Percentiles rank a stretch among this genome's conserved stretches.
Conservation (phyloP, 2,329 filamentous ascomycete species). For the Graphium sp. region DNA sequence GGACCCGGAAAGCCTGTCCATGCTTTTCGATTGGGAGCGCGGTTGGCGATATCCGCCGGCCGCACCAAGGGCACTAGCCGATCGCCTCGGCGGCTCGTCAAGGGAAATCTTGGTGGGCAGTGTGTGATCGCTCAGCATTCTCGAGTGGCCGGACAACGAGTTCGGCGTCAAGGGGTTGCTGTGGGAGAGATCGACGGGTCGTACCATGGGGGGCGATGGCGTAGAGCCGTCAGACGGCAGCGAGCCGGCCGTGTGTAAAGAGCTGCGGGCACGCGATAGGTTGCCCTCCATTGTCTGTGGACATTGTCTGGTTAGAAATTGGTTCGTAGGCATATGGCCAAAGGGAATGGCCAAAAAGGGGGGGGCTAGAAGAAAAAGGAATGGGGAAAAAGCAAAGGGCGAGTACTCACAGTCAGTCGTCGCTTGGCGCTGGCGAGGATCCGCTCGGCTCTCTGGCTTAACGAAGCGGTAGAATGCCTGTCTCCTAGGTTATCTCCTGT, state of each 20-base stretch:
- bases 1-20: constrained; percentile 22
- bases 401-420: constrained; percentile 56
- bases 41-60: constrained; percentile 40
- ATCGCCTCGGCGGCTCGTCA: constrained; percentile 18
- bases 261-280: constrained; percentile 58
- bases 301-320: too few species aligned
- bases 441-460: constrained; percentile 72
- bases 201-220: constrained; percentile 29
- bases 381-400: background rate
- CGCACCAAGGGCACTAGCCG: constrained; percentile 45
- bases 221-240: constrained; percentile 30
- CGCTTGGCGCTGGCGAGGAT: constrained; percentile 89
- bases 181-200: constrained; percentile 11
- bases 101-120: constrained; percentile 13
- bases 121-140: constrained; percentile 42
- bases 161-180: constrained; percentile 9
- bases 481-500: constrained; percentile 27
- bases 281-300: constrained; percentile 85
- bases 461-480: constrained; percentile 52
- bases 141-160: constrained; percentile 29
- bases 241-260: constrained; percentile 31
- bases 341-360: too few species aligned
- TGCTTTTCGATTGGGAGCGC: constrained; percentile 23
- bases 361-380: background rate
- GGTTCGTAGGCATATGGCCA: too few species aligned